Percentiles rank a stretch among this genome's conserved stretches.
Evolutionary conservation across 768 basidiomycete species (phyloP).

Genomic region (Suillus paluster): DNA sequence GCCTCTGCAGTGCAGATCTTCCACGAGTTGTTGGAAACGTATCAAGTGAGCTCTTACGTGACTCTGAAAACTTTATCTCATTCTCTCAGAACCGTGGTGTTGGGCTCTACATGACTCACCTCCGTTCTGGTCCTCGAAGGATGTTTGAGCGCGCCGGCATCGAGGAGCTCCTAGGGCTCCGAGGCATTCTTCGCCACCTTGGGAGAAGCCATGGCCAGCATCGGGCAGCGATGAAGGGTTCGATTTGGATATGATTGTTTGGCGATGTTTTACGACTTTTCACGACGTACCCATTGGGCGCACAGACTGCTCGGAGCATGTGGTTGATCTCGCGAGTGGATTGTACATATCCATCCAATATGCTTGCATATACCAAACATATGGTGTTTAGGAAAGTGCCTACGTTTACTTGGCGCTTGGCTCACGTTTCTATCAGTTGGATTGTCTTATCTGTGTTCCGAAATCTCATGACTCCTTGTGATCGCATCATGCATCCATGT

Average conservation of each 20-base stretch:
- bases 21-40: slow-evolving; percentile 76
- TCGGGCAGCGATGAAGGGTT: slow-evolving; percentile 30
- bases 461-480: too few species aligned
- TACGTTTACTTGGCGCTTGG: not conserved
- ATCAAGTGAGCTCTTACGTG: slow-evolving; percentile 54
- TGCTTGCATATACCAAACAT: not conserved
- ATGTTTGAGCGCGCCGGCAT: slow-evolving; percentile 51
- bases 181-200: slow-evolving; percentile 50
- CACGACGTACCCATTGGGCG: not conserved
- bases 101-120: slow-evolving; percentile 49
- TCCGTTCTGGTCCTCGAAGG: slow-evolving; percentile 39
- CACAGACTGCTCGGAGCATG: not conserved
- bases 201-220: slow-evolving; percentile 43
- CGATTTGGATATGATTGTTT: not conserved
- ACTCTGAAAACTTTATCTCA: not conserved
- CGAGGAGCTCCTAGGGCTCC: slow-evolving; percentile 45
- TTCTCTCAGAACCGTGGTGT: slow-evolving; percentile 46
- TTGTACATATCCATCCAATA: not conserved
- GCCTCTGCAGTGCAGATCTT: slow-evolving; percentile 90
- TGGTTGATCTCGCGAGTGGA: not conserved
- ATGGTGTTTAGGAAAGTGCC: too few species aligned
- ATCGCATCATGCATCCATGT: too few species aligned
- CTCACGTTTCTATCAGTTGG: not conserved
- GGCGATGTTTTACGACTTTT: not conserved
- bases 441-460: too few species aligned